Percentiles rank a stretch among this genome's conserved stretches.
phyloP scores from a whole-genome alignment of 2,329 filamentous ascomycete genomes.

The Aplosporella prunicola region DNA sequence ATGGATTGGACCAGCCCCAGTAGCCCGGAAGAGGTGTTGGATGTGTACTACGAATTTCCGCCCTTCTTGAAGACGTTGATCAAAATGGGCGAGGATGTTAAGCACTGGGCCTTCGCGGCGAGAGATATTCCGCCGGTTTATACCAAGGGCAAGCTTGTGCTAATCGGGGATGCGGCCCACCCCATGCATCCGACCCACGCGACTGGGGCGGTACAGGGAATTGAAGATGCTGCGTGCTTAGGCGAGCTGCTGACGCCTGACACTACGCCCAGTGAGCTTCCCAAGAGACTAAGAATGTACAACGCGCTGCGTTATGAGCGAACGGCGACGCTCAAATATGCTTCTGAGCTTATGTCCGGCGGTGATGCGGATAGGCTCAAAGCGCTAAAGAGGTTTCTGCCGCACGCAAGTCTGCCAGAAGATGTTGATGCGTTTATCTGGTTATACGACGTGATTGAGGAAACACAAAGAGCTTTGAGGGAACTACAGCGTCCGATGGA shows the following conservation, averaged over 20 bases:
- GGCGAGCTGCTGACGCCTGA: conserved; percentile 11
- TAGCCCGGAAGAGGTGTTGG: conserved; percentile 3
- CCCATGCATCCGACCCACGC: conserved; percentile 11
- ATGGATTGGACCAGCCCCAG: conserved; percentile 6
- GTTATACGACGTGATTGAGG: conserved; percentile 8
- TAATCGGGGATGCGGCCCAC: conserved; percentile 13
- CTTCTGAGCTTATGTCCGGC: conserved; percentile 3
- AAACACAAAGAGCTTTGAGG: conserved; percentile 3
- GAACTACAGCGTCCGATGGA: no score
- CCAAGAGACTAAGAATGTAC: conserved; percentile 10
- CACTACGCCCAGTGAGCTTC: conserved; percentile 2
- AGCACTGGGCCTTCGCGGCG: conserved; percentile 5
- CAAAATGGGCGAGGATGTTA: conserved; percentile 4
- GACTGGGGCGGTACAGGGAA: conserved; percentile 12
- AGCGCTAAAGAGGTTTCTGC: conserved; percentile 6
- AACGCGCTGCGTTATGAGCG: conserved; percentile 12
- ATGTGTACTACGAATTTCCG: conserved; percentile 3
- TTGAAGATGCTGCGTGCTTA: conserved; percentile 13
- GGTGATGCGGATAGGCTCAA: conserved; percentile 4
- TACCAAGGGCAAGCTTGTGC: conserved; percentile 8
- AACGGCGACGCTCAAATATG: conserved; percentile 10
- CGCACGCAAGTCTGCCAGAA: conserved; percentile 5
- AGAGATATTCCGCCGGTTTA: not conserved
- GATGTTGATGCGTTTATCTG: conserved; percentile 9
- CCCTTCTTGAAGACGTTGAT: conserved; percentile 6